Percentiles rank a stretch among this genome's conserved stretches.
These are phyloP conservation scores for Leucosporidium scottii DNA, from an alignment of 768 basidiomycete genomes.

Conservation along the genomic window DNA sequence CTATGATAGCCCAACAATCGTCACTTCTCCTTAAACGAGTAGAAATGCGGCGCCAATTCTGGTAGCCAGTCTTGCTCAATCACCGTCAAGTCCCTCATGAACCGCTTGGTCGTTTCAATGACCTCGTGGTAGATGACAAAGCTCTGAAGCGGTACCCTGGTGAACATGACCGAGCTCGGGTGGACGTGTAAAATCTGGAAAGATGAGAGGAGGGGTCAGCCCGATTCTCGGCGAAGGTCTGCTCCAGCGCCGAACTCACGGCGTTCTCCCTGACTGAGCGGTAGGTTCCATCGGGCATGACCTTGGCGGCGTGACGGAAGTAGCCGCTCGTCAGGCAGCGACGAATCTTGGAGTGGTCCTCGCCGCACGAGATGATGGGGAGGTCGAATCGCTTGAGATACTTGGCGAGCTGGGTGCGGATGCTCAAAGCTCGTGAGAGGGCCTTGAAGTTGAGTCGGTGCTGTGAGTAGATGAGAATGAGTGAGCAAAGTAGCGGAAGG, in stretches of 20 bases:
- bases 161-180: slow-evolving; percentile 89
- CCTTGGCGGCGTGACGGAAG: slow-evolving; percentile 86
- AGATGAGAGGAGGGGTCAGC: background rate
- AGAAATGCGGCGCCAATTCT: slow-evolving; percentile 41
- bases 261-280: slow-evolving; percentile 76
- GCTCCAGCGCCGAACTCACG: slow-evolving; percentile 46
- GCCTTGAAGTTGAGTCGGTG: slow-evolving; percentile 91
- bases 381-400: slow-evolving; percentile 86
- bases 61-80: slow-evolving; percentile 88
- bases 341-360: slow-evolving; percentile 73
- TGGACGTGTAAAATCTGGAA: slow-evolving; percentile 75
- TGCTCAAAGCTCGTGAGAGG: slow-evolving; percentile 86
- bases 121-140: slow-evolving; percentile 62
- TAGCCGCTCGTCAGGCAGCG: slow-evolving; percentile 86
- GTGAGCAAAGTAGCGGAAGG: background rate
- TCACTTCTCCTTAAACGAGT: slow-evolving; percentile 15
- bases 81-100: slow-evolving; percentile 86
- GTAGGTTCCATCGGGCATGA: slow-evolving; percentile 89
- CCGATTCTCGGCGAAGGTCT: background rate
- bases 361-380: slow-evolving; percentile 71
- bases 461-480: background rate
- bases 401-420: slow-evolving; percentile 87
- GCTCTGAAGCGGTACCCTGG: slow-evolving; percentile 76
- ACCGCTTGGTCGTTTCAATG: slow-evolving; percentile 90
- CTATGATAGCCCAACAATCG: too few relatives aligned